Conservation (phyloP, 768 basidiomycete species). For the Pleurotus salmoneostramineus region DNA sequence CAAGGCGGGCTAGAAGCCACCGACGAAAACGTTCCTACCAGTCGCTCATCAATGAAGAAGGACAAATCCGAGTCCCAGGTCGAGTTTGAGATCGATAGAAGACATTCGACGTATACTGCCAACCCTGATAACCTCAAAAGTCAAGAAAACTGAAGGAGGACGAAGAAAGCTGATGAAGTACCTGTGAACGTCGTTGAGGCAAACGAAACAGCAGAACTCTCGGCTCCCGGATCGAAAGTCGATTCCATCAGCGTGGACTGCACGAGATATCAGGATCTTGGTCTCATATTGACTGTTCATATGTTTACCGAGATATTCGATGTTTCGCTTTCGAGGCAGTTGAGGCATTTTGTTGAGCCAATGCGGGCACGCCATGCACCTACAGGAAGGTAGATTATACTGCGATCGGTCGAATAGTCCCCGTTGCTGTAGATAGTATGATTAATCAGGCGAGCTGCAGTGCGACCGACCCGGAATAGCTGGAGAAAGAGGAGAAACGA, state of each 20-base stretch:
- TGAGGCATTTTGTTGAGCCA: conserved; percentile 13
- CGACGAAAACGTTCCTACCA: conserved; percentile 23
- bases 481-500: not conserved
- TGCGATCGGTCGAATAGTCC: conserved; percentile 23
- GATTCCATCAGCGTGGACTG: conserved; percentile 7
- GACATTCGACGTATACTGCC: conserved; percentile 41
- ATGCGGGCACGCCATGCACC: conserved; percentile 27
- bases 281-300: not conserved
- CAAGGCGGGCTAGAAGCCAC: conserved; percentile 14
- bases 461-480: not conserved
- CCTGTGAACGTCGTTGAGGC: conserved; percentile 32
- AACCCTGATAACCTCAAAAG: conserved; percentile 24
- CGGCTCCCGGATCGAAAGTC: conserved; percentile 13
- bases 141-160: not conserved
- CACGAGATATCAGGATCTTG: not conserved
- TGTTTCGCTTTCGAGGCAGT: conserved; percentile 25
- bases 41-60: conserved; percentile 31
- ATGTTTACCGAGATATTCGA: conserved; percentile 19
- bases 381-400: conserved; percentile 27
- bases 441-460: conserved; percentile 22
- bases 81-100: conserved; percentile 20
- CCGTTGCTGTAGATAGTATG: conserved; percentile 39
- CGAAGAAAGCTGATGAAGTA: conserved; percentile 9
- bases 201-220: conserved; percentile 12
- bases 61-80: conserved; percentile 25